phyloP scores from a whole-genome alignment of 495 filamentous ascomycete species.

The Trichoderma erinaceum region DNA sequence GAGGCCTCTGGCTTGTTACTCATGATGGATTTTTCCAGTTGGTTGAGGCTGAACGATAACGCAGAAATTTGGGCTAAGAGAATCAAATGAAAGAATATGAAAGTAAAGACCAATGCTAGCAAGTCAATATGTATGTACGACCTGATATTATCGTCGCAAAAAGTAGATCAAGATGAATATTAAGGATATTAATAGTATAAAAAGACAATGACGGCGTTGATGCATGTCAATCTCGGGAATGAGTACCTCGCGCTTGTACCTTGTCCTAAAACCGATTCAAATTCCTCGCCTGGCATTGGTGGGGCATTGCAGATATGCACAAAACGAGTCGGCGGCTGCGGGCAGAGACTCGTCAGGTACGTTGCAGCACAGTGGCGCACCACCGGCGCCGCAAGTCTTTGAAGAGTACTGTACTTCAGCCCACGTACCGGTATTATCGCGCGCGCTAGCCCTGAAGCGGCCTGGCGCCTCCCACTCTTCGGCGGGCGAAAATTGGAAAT shows the following conservation, averaged over 20 bases:
- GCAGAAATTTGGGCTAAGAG: neutral
- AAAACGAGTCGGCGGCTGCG: constrained; percentile 10
- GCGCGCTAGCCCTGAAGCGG: constrained; percentile 11
- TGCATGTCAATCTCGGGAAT: neutral
- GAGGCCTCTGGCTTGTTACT: neutral
- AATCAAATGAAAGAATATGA: neutral
- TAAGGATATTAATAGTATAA: too few species aligned
- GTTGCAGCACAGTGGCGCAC: neutral
- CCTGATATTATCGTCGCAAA: too few species aligned
- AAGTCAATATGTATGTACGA: too few species aligned
- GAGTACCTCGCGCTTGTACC: neutral
- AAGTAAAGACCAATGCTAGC: too few species aligned
- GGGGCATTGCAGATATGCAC: constrained; percentile 5
- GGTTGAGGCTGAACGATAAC: neutral
- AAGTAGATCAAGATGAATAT: too few species aligned
- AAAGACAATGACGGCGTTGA: neutral
- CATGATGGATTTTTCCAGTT: neutral
- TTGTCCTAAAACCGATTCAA: neutral
- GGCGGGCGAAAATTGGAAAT: constrained; percentile 16
- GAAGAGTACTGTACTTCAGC: too few species aligned
- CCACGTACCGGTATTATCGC: neutral
- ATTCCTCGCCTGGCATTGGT: neutral
- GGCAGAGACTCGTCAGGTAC: neutral
- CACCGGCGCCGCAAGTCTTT: too few species aligned
- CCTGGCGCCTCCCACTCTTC: constrained; percentile 15